Conservation (phyloP, 306 rosid species). For the Prunus kanzakura region DNA sequence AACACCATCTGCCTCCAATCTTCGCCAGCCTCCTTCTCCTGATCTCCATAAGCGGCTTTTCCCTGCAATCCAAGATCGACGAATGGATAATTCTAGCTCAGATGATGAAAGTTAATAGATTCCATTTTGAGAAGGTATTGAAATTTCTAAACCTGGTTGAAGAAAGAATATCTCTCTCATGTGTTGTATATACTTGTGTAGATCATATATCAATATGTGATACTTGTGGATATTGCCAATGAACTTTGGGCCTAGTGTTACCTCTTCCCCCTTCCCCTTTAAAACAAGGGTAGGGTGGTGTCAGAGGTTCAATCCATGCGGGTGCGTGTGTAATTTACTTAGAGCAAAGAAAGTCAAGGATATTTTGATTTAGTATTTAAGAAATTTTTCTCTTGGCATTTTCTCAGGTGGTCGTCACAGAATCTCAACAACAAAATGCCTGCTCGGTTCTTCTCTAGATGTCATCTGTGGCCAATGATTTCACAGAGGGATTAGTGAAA, state of each 20-base stretch:
- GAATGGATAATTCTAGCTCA: constrained; percentile 64
- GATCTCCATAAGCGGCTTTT: constrained; percentile 51
- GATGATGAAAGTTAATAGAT: constrained; percentile 76
- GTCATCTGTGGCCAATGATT: background rate
- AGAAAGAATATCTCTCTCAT: background rate
- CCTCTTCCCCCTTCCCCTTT: background rate
- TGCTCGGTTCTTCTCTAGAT: background rate
- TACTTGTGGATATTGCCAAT: too few species aligned
- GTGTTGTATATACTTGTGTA: background rate
- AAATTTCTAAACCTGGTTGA: background rate
- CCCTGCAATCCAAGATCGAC: constrained; percentile 60
- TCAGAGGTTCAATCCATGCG: background rate
- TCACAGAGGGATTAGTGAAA: background rate
- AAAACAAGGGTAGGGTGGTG: background rate
- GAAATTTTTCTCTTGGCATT: background rate
- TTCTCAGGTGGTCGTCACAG: constrained; percentile 14
- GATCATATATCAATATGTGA: background rate
- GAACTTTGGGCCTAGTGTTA: background rate
- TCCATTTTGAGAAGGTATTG: constrained; percentile 34
- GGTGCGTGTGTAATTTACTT: background rate
- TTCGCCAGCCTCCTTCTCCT: constrained; percentile 31
- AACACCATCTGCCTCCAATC: constrained; percentile 34
- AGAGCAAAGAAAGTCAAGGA: background rate
- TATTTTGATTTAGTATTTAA: background rate
- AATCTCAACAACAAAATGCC: background rate